These are phyloP conservation scores for Tieghemostelium lacteum DNA, from an alignment of 78 protist species.

Conservation along the genomic window DNA sequence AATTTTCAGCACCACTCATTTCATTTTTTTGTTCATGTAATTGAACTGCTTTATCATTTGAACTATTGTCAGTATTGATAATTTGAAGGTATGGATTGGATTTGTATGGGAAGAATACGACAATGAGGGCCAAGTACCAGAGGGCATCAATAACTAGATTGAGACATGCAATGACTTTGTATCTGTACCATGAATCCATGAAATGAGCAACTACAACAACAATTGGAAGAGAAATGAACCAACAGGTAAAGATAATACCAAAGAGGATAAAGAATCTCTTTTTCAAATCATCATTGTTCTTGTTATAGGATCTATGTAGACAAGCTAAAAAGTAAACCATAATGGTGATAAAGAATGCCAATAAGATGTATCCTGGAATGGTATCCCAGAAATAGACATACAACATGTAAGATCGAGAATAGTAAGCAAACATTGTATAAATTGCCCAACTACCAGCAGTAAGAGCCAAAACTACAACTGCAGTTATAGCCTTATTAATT, in stretches of 20 bases:
- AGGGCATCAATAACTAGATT: conserved; percentile 20
- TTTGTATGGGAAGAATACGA: conserved; percentile 30
- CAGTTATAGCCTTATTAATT: background rate
- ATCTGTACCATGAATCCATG: conserved; percentile 52
- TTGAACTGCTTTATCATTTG: conserved; percentile 2
- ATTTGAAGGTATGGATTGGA: conserved; percentile 26
- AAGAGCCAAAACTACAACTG: background rate
- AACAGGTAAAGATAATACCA: conserved; percentile 2
- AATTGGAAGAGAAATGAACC: conserved; percentile 47
- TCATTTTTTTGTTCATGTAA: background rate
- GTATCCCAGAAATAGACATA: conserved; percentile 44
- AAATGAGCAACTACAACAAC: conserved; percentile 40
- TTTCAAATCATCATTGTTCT: conserved; percentile 44
- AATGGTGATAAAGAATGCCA: conserved; percentile 24
- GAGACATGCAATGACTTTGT: conserved; percentile 26
- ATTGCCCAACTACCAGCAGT: background rate
- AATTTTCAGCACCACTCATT: no score
- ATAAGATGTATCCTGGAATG: conserved; percentile 34
- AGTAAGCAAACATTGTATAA: background rate
- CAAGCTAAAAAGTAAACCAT: conserved; percentile 11
- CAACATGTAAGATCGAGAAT: background rate
- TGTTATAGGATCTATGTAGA: background rate
- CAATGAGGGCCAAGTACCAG: conserved; percentile 1
- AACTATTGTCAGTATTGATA: conserved; percentile 16
- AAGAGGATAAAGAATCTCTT: conserved; percentile 31